Evolutionary conservation across 1,284 basidiomycete species (phyloP).

Genomic region (Naganishia albida): DNA sequence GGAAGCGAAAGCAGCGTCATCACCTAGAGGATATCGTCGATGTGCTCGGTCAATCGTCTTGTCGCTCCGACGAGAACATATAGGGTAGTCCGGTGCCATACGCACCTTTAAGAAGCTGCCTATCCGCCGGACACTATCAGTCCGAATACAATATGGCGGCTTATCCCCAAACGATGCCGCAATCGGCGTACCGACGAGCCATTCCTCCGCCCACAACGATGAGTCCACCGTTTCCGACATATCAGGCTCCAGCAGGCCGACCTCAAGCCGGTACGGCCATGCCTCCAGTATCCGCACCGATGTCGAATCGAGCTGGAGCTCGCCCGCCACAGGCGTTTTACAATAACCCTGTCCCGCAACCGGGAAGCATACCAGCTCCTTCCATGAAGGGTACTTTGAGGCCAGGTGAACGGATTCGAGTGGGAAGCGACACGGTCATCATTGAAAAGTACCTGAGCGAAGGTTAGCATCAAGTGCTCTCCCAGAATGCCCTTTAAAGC

Average conservation of each 20-base stretch:
- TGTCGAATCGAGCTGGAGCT: constrained; percentile 5
- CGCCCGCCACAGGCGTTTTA: background rate
- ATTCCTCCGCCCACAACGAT: background rate
- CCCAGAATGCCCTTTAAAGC: constrained; percentile 24
- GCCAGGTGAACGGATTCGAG: constrained; percentile 80
- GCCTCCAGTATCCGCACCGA: background rate
- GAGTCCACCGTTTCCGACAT: constrained; percentile 1
- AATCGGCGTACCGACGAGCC: constrained; percentile 6
- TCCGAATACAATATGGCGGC: constrained; percentile 1
- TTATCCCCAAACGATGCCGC: constrained; percentile 23
- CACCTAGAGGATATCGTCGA: background rate
- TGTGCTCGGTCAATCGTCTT: no score
- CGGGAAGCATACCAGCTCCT: background rate
- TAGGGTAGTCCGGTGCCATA: background rate
- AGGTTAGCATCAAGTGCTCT: constrained; percentile 59
- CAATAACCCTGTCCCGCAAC: background rate
- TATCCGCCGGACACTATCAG: background rate
- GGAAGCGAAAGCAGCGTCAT: constrained; percentile 18
- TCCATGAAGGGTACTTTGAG: constrained; percentile 54
- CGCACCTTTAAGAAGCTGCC: background rate
- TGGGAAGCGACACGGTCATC: constrained; percentile 85
- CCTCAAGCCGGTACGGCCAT: constrained; percentile 1
- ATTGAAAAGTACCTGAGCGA: constrained; percentile 89
- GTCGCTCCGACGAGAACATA: background rate
- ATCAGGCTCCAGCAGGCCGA: constrained; percentile 1